phyloP scores from a whole-genome alignment of 2,329 filamentous ascomycete genomes.

The Colletotrichum simmondsii region DNA sequence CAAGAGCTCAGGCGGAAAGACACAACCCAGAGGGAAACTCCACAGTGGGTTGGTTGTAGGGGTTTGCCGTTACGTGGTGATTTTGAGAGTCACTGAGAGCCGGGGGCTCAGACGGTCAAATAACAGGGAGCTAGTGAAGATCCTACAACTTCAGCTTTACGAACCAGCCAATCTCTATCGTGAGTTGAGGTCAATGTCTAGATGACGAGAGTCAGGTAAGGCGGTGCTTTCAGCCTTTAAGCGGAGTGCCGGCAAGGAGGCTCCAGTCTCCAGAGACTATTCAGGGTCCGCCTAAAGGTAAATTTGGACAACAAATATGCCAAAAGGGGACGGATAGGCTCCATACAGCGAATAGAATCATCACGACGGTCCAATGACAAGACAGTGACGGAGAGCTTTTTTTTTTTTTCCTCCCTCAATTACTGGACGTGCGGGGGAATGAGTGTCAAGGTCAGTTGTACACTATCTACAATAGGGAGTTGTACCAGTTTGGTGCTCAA shows the following conservation, averaged over 20 bases:
- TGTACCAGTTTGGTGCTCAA: neutral
- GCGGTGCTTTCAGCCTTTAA: neutral
- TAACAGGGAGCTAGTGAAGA: neutral
- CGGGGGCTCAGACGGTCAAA: neutral
- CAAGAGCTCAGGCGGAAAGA: neutral
- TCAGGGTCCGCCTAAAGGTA: slow-evolving; percentile 17
- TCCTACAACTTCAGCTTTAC: slow-evolving; percentile 2
- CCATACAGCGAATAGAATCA: slow-evolving; percentile 13
- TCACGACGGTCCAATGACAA: slow-evolving; percentile 1
- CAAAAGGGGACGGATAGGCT: neutral
- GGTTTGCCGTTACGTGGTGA: neutral
- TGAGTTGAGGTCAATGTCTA: neutral
- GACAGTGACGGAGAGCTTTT: neutral
- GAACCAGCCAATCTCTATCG: neutral
- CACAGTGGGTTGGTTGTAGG: neutral
- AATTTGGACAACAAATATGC: slow-evolving; percentile 13
- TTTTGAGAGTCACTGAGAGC: slow-evolving; percentile 3
- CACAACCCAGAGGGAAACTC: neutral
- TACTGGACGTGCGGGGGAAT: slow-evolving; percentile 1
- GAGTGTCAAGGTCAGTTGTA: neutral
- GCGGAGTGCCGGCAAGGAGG: neutral
- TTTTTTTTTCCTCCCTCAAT: neutral
- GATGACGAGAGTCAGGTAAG: neutral
- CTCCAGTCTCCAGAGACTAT: neutral
- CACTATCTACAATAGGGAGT: neutral